phyloP scores from a whole-genome alignment of 2,329 filamentous ascomycete species.

The Zymoseptoria ardabiliae region DNA sequence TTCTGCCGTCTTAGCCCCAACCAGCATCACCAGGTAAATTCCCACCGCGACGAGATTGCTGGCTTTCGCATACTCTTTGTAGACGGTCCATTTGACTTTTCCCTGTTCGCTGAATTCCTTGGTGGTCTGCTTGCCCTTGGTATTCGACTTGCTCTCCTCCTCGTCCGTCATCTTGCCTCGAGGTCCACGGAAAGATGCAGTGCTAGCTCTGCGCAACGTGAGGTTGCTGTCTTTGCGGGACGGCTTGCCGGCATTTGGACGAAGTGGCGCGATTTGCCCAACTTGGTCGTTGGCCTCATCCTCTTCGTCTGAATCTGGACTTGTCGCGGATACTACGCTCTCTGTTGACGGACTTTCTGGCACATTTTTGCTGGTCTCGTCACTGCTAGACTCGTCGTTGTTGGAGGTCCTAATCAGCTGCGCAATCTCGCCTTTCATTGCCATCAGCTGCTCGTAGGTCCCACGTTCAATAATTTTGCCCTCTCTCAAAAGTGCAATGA shows the following conservation, averaged over 20 bases:
- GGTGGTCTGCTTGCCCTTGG: slow-evolving; percentile 67
- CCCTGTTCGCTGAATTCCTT: slow-evolving; percentile 91
- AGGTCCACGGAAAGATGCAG: slow-evolving; percentile 80
- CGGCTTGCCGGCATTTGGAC: slow-evolving; percentile 40
- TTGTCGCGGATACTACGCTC: slow-evolving; percentile 43
- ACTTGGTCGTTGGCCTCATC: slow-evolving; percentile 61
- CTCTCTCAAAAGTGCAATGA: slow-evolving; percentile 76
- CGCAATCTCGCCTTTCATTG: slow-evolving; percentile 85
- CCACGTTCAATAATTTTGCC: slow-evolving; percentile 79
- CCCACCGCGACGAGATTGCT: slow-evolving; percentile 80
- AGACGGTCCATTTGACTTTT: slow-evolving; percentile 96
- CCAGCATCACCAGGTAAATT: slow-evolving; percentile 68
- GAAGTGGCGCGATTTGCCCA: slow-evolving; percentile 70
- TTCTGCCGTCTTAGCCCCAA: slow-evolving; percentile 73
- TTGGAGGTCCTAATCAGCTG: slow-evolving; percentile 74
- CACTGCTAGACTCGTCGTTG: slow-evolving; percentile 36
- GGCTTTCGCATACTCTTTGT: slow-evolving; percentile 87
- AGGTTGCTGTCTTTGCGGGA: slow-evolving; percentile 61
- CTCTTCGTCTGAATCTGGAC: slow-evolving; percentile 43
- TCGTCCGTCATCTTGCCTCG: slow-evolving; percentile 80
- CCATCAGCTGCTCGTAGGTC: slow-evolving; percentile 82
- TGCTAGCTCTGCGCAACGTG: slow-evolving; percentile 82
- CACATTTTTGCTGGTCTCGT: slow-evolving; percentile 15
- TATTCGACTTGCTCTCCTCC: slow-evolving; percentile 48
- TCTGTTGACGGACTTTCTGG: slow-evolving; percentile 16